A percentile compares a stretch with the other conserved stretches of the same genome.
Evolutionary conservation across 169 alveolate genomes (phyloP).

Genomic region (Plasmodium malariae): DNA sequence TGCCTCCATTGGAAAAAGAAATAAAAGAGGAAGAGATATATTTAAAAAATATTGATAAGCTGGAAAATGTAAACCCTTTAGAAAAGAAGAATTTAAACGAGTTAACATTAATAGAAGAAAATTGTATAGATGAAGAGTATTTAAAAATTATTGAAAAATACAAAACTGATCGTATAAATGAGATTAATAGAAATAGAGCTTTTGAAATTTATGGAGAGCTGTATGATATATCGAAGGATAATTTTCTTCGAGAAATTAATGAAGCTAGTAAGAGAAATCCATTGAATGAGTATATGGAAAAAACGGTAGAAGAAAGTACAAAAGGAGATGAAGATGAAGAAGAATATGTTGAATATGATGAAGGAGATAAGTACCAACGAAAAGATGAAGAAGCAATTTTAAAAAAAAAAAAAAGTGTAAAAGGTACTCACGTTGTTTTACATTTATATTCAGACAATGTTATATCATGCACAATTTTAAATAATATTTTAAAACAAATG

Average conservation of each 20-base stretch:
- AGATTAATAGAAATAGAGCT: constrained; percentile 68
- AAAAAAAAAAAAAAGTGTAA: not conserved
- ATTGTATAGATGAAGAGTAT: constrained; percentile 74
- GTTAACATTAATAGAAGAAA: constrained; percentile 46
- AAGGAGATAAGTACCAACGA: not conserved
- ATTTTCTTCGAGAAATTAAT: constrained; percentile 77
- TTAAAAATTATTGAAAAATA: constrained; percentile 49
- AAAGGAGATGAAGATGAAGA: constrained; percentile 56
- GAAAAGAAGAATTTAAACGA: constrained; percentile 76
- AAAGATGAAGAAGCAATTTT: constrained; percentile 1
- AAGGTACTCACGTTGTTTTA: constrained; percentile 82
- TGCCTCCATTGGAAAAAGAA: constrained; percentile 86
- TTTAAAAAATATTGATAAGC: constrained; percentile 66
- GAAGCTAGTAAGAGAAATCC: constrained; percentile 78
- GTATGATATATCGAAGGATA: constrained; percentile 76
- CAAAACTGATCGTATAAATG: constrained; percentile 36
- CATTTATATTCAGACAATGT: constrained; percentile 81
- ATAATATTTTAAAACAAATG: constrained; percentile 62
- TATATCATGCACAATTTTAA: constrained; percentile 78
- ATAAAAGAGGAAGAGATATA: constrained; percentile 89
- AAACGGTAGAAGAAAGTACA: not conserved
- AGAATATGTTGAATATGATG: not conserved
- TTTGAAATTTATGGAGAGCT: constrained; percentile 75
- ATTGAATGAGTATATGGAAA: not conserved
- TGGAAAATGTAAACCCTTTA: constrained; percentile 51